Base-by-base conservation (phyloP, 345 rosid species). In the Firmiana major region DNA sequence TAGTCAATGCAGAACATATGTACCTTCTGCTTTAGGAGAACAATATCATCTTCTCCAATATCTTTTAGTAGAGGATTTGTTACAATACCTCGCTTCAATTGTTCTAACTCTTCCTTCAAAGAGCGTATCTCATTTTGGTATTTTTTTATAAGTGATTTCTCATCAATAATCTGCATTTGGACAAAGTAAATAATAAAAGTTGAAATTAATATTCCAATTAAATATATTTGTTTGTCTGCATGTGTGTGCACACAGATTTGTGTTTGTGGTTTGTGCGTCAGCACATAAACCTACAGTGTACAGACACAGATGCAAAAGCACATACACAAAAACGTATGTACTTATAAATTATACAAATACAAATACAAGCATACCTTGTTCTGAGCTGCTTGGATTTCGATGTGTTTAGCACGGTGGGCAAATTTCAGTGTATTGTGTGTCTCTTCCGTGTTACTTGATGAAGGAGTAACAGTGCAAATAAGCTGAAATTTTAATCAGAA, bases 391-490 rank as follows among this genome's bases (percentile, higher is more conserved):
- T 87, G 97, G 81, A 97, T 92, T 87, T 97, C 99, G 83, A 97
- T 97, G 80, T 97, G 99, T 76, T 97, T 97, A 73, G 97, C 93
- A 82, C 97, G 99, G 82, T 94, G 99, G 54, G 99, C 99, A 84
- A 97, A 97, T 86, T 97, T 97, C 82, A 97, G 82, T 49, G 99
- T 97, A 86, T 97, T 97, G 76, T 97, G 98, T 46, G 99, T 93
- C 89, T 97, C 99, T 85, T 97, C 99, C 2, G 93, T 87, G 85
- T 85, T 96, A 84, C 98, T 93, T 71, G 95, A 92, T 55, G 99
- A 90, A 74, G 99, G 99, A 80, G 99, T 96, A 74, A 96, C 94
- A 19, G 97, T 93, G 86, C 99, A 96, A 83, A 96, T 93, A 79
- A 96, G 99, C 99, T 96, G 91, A 82, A 85, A 78, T 79, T 78